Evolutionary conservation across 495 filamentous ascomycete genomes (phyloP).

Genomic region (Penicillium bialowiezense): DNA sequence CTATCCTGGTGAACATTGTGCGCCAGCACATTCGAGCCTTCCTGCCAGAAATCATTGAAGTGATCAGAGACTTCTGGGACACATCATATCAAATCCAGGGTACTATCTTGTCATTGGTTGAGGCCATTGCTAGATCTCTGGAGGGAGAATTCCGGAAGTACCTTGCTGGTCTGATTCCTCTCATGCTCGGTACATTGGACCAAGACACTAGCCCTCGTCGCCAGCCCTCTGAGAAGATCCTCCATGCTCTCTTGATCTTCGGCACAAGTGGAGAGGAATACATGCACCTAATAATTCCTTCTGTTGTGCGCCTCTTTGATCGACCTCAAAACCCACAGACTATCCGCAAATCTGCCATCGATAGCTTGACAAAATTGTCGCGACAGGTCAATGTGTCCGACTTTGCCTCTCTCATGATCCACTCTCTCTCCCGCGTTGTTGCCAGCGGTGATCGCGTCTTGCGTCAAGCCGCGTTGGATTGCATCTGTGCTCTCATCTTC

Average conservation of each 20-base stretch:
- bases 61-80: conserved; percentile 85
- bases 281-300: conserved; percentile 97
- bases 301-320: conserved; percentile 91
- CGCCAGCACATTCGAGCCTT: conserved; percentile 92
- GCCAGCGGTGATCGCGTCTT: conserved; percentile 66
- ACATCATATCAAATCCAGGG: conserved; percentile 71
- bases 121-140: conserved; percentile 86
- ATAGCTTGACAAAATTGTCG: conserved; percentile 91
- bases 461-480: conserved; percentile 86
- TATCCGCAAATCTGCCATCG: conserved; percentile 84
- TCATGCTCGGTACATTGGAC: conserved; percentile 93
- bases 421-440: conserved; percentile 80
- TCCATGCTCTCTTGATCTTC: conserved; percentile 94
- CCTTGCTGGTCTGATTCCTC: conserved; percentile 78
- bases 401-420: conserved; percentile 91
- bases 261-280: conserved; percentile 96
- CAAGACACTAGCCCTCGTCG: conserved; percentile 70
- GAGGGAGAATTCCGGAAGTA: conserved; percentile 98
- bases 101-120: conserved; percentile 86
- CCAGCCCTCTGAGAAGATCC: conserved; percentile 78
- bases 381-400: conserved; percentile 97
- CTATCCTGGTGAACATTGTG: conserved; percentile 90
- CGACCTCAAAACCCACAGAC: conserved; percentile 71
- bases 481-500: conserved; percentile 90
- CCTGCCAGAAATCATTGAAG: conserved; percentile 74